Evolutionary conservation across 257 asterid species (phyloP).

Genomic region (Voacanga thouarsii): DNA sequence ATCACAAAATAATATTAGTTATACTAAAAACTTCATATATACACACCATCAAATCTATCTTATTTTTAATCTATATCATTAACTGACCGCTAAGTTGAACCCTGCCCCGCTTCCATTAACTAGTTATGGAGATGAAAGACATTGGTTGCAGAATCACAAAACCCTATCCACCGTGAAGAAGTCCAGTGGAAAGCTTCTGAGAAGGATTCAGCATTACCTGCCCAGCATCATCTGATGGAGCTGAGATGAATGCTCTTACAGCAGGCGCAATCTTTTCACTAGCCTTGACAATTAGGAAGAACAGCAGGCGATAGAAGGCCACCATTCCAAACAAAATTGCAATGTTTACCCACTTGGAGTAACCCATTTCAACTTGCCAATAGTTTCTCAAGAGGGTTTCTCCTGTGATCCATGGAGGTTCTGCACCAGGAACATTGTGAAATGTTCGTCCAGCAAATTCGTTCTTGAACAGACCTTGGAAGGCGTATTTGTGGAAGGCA

Average conservation of each 20-base stretch:
- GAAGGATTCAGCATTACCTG: slow-evolving; percentile 6
- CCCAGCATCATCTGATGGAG: slow-evolving; percentile 2
- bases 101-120: too few species aligned
- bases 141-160: too few species aligned
- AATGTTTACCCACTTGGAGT: slow-evolving; percentile 32
- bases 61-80: too few species aligned
- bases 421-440: not conserved
- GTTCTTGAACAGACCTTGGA: slow-evolving; percentile 37
- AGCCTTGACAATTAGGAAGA: slow-evolving; percentile 19
- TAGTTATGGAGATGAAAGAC: too few species aligned
- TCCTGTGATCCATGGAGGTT: slow-evolving; percentile 8
- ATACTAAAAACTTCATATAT: too few species aligned
- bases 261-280: slow-evolving; percentile 26
- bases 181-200: not conserved
- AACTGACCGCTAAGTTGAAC: too few species aligned
- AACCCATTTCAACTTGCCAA: slow-evolving; percentile 24
- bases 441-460: slow-evolving; percentile 28
- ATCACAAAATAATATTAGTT: too few species aligned
- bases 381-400: slow-evolving; percentile 20
- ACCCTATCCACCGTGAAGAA: not conserved
- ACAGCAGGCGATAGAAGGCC: slow-evolving; percentile 24
- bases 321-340: slow-evolving; percentile 25
- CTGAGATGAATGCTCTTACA: slow-evolving; percentile 8
- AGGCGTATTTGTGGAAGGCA: slow-evolving; percentile 34
- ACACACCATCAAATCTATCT: too few species aligned